A percentile compares a stretch with the other conserved stretches of the same genome.
These are phyloP conservation scores for Verticillium nubilum DNA, from an alignment of 2,329 filamentous ascomycete species.

Conservation along the genomic window DNA sequence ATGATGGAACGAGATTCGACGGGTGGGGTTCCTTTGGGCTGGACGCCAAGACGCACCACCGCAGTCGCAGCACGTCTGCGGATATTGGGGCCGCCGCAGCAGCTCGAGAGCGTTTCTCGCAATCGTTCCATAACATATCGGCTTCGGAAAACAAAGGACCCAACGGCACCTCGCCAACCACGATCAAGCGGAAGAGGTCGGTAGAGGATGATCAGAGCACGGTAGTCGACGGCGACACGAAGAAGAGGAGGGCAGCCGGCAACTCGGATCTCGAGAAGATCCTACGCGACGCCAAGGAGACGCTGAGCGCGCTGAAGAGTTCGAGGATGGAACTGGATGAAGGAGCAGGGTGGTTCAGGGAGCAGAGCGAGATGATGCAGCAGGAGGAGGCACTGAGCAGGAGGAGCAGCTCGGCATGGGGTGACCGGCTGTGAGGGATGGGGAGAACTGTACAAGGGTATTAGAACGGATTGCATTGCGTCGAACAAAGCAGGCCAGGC, in stretches of 20 bases:
- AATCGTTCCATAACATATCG: constrained; percentile 7
- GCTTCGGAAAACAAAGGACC: not conserved
- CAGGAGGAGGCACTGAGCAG: constrained; percentile 26
- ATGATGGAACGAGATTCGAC: constrained; percentile 32
- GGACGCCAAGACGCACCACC: constrained; percentile 9
- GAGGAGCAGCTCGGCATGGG: constrained; percentile 28
- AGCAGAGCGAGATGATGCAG: constrained; percentile 37
- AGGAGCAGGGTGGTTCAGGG: constrained; percentile 38
- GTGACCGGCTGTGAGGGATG: constrained; percentile 10
- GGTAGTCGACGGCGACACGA: constrained; percentile 7
- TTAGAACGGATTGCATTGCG: not conserved
- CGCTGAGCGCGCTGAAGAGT: constrained; percentile 28
- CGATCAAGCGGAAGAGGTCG: constrained; percentile 17
- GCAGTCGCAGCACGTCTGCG: constrained; percentile 12
- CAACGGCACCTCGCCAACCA: constrained; percentile 8
- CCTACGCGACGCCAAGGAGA: constrained; percentile 33
- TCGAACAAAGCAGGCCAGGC: not conserved
- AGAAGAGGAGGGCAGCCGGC: constrained; percentile 22
- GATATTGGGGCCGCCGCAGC: constrained; percentile 27
- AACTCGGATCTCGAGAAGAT: constrained; percentile 28
- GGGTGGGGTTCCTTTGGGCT: constrained; percentile 31
- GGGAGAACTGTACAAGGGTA: not conserved
- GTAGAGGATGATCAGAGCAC: constrained; percentile 9
- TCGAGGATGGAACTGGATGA: constrained; percentile 40
- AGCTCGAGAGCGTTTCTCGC: constrained; percentile 10